Evolutionary conservation across 805 yeast species (phyloP).

Genomic region (Nakazawaea peltata): DNA sequence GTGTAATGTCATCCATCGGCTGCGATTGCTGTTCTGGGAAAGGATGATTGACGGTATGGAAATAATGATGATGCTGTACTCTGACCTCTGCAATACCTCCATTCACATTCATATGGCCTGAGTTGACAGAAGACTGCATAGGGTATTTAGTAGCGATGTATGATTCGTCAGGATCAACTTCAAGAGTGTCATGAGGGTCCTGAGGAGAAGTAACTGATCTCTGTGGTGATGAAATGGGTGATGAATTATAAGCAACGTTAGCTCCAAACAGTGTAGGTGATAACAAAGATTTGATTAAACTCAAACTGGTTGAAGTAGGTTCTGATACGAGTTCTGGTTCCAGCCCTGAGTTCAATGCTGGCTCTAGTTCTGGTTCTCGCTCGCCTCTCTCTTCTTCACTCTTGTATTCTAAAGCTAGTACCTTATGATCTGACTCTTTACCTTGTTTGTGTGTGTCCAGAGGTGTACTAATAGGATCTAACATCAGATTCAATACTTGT

Average conservation of each 20-base stretch:
- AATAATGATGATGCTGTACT: constrained; percentile 34
- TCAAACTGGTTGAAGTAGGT: neutral
- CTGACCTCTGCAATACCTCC: neutral
- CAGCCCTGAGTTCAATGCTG: too few relatives aligned
- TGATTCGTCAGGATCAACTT: too few relatives aligned
- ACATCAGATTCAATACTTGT: neutral
- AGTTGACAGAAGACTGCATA: too few relatives aligned
- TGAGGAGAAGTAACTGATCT: too few relatives aligned
- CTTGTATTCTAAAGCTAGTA: neutral
- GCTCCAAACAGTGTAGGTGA: constrained; percentile 18
- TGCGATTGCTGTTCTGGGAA: too few relatives aligned
- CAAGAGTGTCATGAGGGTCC: too few relatives aligned
- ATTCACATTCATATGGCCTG: neutral
- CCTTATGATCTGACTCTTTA: neutral
- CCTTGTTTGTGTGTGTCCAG: neutral
- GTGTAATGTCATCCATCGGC: too few relatives aligned
- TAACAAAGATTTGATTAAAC: constrained; percentile 9
- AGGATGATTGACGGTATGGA: too few relatives aligned
- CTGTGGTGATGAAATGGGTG: too few relatives aligned
- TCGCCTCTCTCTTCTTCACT: neutral
- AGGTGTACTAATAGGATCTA: neutral
- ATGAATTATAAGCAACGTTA: constrained; percentile 13
- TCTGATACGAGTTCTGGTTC: too few relatives aligned
- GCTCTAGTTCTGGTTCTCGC: neutral
- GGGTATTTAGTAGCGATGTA: too few relatives aligned